A percentile compares a stretch with the other conserved stretches of the same genome.
phyloP scores from a whole-genome alignment of 2,329 filamentous ascomycete genomes.

The Fusarium scirpi region DNA sequence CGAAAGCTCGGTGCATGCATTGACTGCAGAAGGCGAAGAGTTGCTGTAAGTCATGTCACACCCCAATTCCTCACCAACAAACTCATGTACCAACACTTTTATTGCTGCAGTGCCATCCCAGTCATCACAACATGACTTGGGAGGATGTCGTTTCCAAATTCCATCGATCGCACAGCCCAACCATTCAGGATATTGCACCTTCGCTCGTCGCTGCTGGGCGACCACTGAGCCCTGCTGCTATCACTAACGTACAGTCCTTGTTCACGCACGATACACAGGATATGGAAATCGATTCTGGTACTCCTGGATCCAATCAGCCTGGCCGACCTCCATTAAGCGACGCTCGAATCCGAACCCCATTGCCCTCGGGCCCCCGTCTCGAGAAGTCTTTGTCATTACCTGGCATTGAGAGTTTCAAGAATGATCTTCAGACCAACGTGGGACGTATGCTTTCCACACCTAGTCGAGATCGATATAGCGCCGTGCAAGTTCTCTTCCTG shows the following conservation, averaged over 20 bases:
- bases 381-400: slow-evolving; percentile 64
- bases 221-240: slow-evolving; percentile 60
- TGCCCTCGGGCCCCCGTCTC: slow-evolving; percentile 67
- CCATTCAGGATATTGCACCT: slow-evolving; percentile 62
- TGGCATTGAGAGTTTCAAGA: slow-evolving; percentile 63
- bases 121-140: slow-evolving; percentile 71
- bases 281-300: slow-evolving; percentile 65
- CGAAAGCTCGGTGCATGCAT: slow-evolving; percentile 69
- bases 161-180: slow-evolving; percentile 63
- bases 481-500: slow-evolving; percentile 65
- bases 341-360: slow-evolving; percentile 65
- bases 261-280: slow-evolving; percentile 63
- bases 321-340: slow-evolving; percentile 59
- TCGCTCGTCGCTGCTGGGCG: slow-evolving; percentile 55
- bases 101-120: slow-evolving; percentile 65
- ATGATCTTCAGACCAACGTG: slow-evolving; percentile 64
- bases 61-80: neutral
- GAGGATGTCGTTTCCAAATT: slow-evolving; percentile 69
- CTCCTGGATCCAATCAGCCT: slow-evolving; percentile 50
- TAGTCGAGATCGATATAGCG: slow-evolving; percentile 64
- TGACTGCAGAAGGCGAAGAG: slow-evolving; percentile 67
- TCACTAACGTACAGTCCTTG: slow-evolving; percentile 53
- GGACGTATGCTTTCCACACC: slow-evolving; percentile 63
- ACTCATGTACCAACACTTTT: slow-evolving; percentile 37
- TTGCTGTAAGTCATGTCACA: slow-evolving; percentile 63